A percentile compares a stretch with the other conserved stretches of the same genome.
Evolutionary conservation across 176 grass and related monocot species (phyloP).

Genomic region (Phragmites australis): DNA sequence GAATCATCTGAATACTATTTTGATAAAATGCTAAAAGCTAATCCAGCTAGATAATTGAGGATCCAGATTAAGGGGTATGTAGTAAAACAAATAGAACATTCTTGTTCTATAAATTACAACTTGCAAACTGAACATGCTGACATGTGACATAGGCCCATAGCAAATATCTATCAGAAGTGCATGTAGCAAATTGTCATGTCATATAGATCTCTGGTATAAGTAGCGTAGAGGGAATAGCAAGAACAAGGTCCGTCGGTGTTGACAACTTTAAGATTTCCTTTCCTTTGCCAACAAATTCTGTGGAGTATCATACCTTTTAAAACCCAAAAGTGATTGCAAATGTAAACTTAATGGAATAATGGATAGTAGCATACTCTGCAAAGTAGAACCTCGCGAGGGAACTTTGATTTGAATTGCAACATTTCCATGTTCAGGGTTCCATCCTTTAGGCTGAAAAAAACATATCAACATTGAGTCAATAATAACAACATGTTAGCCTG

Average conservation of each 20-base stretch:
- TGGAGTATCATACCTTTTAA: neutral
- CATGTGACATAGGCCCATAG: neutral
- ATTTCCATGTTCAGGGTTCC: constrained; percentile 95
- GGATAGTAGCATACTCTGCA: constrained; percentile 72
- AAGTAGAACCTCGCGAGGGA: constrained; percentile 92
- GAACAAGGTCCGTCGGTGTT: neutral
- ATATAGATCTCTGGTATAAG: constrained; percentile 3
- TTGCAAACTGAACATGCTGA: neutral
- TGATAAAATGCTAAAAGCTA: constrained; percentile 14
- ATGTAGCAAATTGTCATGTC: constrained; percentile 18
- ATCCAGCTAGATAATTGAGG: neutral
- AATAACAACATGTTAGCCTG: neutral
- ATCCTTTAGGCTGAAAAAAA: constrained; percentile 79
- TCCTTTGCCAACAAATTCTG: neutral
- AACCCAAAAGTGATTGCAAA: neutral
- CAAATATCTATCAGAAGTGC: neutral
- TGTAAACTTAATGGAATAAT: neutral
- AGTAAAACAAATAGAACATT: neutral
- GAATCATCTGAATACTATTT: neutral
- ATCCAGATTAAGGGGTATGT: neutral
- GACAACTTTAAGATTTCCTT: constrained; percentile 2
- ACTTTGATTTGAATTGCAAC: constrained; percentile 81
- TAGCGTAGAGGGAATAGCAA: neutral
- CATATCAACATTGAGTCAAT: constrained; percentile 8
- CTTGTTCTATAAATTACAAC: neutral